Evolutionary conservation across 331 rosid species (phyloP), one percentile per base, ranked within the genome.

Genomic region (Stylosanthes scabra): DNA sequence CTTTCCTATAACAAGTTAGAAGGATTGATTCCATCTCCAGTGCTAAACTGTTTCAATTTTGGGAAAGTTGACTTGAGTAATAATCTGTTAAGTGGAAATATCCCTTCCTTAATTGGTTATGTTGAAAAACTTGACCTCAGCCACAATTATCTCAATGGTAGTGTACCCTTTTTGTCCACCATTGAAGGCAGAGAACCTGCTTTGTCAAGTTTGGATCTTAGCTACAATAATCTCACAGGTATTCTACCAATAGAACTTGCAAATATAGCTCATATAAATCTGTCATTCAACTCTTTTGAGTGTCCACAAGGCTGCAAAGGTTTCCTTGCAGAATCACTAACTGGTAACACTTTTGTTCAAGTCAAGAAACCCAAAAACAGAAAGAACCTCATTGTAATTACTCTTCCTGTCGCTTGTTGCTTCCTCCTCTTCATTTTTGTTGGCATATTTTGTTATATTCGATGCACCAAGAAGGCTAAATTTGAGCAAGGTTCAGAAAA

Each of bases 211-310:
- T 72, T 47, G 11, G 69, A 72, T 60, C 61, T 72, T 15, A 72
- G 68, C 1, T 49, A 72, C 11, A 72, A 60, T 8, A 46, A 34
- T 72, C 28, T 72, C 40, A 14, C 49, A 0, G 69, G 77, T 5
- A 7, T 10, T 4, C 13, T 49, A 9, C 51, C 15, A 4, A 47
- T 1, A 8, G 7, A 51, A 15, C 29, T 51, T 51, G 11, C 20
- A 11, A 0, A 2, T 9, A 0, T 45, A 7, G 0, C 0, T 6
- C 3, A 65, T 34, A 5, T 68, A 15, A 52, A 68, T 37, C 12
- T 68, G 28, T 68, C 62, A 5, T 68, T 34, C 39, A 68, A 68
- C 25, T 68, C 11, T 29, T 68, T 68, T 52, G 14, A 37, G 3
- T 65, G 31, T 11, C 11, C 70, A 27, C 3, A 25, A 10, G 25